Percentiles rank a stretch among this genome's conserved stretches.
These are phyloP conservation scores for Lichtheimia hyalospora DNA, from an alignment of 371 early-diverging fungal species.

Conservation along the genomic window DNA sequence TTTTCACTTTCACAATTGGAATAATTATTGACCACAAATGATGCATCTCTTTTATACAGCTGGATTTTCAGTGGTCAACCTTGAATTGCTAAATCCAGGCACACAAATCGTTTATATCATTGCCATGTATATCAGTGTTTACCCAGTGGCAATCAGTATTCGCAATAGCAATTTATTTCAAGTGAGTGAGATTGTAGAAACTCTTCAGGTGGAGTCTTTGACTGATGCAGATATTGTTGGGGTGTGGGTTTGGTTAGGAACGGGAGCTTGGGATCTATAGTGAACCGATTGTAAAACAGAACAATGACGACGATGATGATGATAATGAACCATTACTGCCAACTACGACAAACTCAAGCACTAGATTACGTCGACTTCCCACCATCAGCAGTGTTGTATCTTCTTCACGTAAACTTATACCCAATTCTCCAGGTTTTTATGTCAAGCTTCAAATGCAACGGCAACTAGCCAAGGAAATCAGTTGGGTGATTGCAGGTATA, in stretches of 20 bases:
- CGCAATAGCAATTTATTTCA: conserved; percentile 49
- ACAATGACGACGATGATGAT: conserved; percentile 5
- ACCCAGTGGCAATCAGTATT: conserved; percentile 49
- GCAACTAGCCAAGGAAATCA: conserved; percentile 18
- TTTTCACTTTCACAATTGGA: neutral
- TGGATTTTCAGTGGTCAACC: conserved; percentile 40
- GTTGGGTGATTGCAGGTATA: conserved; percentile 17
- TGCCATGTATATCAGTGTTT: conserved; percentile 50
- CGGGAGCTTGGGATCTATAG: conserved; percentile 24
- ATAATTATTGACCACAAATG: neutral
- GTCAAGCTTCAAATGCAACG: conserved; percentile 23
- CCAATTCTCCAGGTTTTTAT: conserved; percentile 18
- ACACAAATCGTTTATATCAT: conserved; percentile 41
- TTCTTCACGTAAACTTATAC: conserved; percentile 5
- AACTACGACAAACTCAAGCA: no score
- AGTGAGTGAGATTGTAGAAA: conserved; percentile 20
- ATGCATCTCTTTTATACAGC: conserved; percentile 27
- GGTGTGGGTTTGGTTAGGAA: conserved; percentile 20
- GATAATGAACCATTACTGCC: neutral
- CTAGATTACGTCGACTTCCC: conserved; percentile 6
- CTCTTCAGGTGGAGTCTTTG: neutral
- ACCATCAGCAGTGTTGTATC: conserved; percentile 16
- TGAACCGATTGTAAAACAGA: neutral
- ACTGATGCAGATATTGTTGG: conserved; percentile 4
- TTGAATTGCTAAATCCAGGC: conserved; percentile 41